Conservation (phyloP, 176 grass and related monocot species). For the Aechmea fasciata region DNA sequence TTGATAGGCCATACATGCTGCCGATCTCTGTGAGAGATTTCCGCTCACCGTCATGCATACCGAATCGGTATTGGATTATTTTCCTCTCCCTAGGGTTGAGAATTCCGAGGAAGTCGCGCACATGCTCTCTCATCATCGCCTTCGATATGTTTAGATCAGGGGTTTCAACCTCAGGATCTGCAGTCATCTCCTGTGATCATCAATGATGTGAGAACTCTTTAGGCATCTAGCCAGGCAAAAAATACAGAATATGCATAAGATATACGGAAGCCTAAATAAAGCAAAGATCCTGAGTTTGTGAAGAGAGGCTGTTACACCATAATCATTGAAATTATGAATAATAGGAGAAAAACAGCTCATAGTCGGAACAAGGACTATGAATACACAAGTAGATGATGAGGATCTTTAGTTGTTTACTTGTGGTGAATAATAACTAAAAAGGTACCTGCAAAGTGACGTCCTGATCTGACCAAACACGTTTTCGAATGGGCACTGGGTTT, state of each 20-base stretch:
- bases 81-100: constrained; percentile 71
- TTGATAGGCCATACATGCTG: constrained; percentile 56
- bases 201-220: background rate
- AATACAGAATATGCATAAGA: background rate
- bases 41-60: constrained; percentile 40
- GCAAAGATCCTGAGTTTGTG: too few species aligned
- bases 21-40: constrained; percentile 78
- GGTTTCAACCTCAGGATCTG: constrained; percentile 49
- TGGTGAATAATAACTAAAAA: background rate
- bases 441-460: constrained; percentile 60
- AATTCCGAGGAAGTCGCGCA: constrained; percentile 49
- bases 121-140: constrained; percentile 64
- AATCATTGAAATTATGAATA: too few species aligned
- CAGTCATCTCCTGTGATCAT: constrained; percentile 51
- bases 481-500: constrained; percentile 53
- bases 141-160: constrained; percentile 49
- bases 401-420: background rate
- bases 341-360: too few species aligned
- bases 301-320: too few species aligned
- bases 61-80: constrained; percentile 72
- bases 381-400: too few species aligned
- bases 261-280: background rate
- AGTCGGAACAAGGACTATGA: too few species aligned
- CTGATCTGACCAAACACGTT: constrained; percentile 48
- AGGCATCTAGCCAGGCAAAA: background rate